Evolutionary conservation across 139 green algal genomes (phyloP), one percentile per base, ranked within the genome.

Genomic region (Ettlia oleoabundans): DNA sequence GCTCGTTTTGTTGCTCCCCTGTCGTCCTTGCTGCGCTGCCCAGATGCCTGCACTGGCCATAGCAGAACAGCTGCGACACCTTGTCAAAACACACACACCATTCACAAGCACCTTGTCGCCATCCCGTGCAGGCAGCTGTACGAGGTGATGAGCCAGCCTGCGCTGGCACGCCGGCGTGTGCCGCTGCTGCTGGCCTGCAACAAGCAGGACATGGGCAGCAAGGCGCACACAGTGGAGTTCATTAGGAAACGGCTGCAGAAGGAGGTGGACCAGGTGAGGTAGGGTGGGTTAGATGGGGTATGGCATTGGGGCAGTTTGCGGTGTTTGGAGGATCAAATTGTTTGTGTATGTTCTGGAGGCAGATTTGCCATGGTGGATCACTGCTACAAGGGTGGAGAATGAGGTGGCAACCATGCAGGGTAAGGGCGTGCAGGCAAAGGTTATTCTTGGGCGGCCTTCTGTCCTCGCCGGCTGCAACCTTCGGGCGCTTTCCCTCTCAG

Each of bases 101-200:
- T 37, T 13, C 61, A 4, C 61, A 28, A 4, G 28, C 55, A 21
- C 4, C 8, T 33, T 26, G 32, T 70, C 63, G 40, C 19, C 63
- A n/a, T 30, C 22, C 7, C n/a, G n/a, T n/a, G 81, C 83, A 87
- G 77, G 64, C 84, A 89, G 74, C 63, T 90, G 66, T 86, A 80
- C 53, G 83, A 93, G 64, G 74, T 95, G 10, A 76, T 98, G n/a
- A 84, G 88, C 4, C 75, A 91, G 61, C 76, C 88, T 0, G 65
- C 35, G 2, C 73, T 98, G 10, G 58, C 72, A 1, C 79, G 85
- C 28, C 80, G 88, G 18, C 83, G 91, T 1, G 32, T 95, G 63
- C 96, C 96, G 0, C n/a, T 98, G 38, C 86, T 98, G 70, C 62
- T 98, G 47, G 94, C 90, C 30, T 97, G 93, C 91, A 98, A 98